These are phyloP conservation scores for Sisymbrium irio DNA, from an alignment of 345 rosid genomes.

Conservation along the genomic window DNA sequence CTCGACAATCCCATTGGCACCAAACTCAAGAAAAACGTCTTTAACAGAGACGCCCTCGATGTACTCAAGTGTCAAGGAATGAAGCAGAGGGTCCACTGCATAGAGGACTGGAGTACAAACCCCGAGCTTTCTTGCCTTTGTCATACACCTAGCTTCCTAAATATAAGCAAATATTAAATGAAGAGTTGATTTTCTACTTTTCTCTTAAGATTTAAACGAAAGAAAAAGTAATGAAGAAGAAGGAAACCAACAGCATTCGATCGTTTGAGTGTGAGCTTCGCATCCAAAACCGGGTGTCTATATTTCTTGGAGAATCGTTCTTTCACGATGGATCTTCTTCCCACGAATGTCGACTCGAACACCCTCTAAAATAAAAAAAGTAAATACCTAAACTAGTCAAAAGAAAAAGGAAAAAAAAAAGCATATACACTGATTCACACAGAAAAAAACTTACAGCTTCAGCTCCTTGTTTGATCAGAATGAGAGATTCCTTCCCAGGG, in stretches of 20 bases:
- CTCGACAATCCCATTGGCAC: slow-evolving; percentile 57
- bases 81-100: slow-evolving; percentile 67
- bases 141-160: slow-evolving; percentile 97
- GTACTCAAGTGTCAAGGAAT: slow-evolving; percentile 77
- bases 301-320: slow-evolving; percentile 96
- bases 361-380: slow-evolving; percentile 55
- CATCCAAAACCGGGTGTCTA: slow-evolving; percentile 85
- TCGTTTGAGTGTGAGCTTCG: slow-evolving; percentile 80
- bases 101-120: slow-evolving; percentile 76
- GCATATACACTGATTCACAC: not conserved
- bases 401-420: not conserved
- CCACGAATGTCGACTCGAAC: slow-evolving; percentile 74
- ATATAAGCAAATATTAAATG: not conserved
- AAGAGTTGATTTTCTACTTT: not conserved
- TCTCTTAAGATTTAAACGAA: not conserved
- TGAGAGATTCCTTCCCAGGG: slow-evolving; percentile 34
- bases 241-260: slow-evolving; percentile 70
- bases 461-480: slow-evolving; percentile 75
- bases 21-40: slow-evolving; percentile 75
- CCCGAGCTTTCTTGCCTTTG: slow-evolving; percentile 90
- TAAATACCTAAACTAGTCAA: not conserved
- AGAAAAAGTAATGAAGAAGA: not conserved
- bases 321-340: slow-evolving; percentile 69
- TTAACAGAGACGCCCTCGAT: slow-evolving; percentile 80
- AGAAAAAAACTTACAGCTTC: slow-evolving; percentile 57